Percentiles rank a stretch among this genome's conserved stretches.
phyloP scores from a whole-genome alignment of 345 rosid species.

The Syzygium aqueum region DNA sequence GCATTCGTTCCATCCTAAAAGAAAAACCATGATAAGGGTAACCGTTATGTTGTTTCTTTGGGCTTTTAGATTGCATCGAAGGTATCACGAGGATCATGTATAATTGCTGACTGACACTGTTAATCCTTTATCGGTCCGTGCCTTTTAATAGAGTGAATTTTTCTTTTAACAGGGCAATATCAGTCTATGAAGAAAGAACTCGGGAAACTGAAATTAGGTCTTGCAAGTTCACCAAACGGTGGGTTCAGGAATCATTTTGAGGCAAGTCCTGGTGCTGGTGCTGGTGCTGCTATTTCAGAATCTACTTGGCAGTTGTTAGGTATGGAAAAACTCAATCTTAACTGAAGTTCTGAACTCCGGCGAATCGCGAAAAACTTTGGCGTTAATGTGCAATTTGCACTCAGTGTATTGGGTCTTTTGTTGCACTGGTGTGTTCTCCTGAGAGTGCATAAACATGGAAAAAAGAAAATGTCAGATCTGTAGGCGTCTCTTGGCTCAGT shows the following conservation, averaged over 20 bases:
- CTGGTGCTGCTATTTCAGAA: conserved; percentile 13
- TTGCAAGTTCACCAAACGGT: conserved; percentile 17
- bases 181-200: conserved; percentile 57
- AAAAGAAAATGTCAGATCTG: not conserved
- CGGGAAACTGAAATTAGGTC: conserved; percentile 34
- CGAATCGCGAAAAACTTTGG: not conserved
- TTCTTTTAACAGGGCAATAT: conserved; percentile 32
- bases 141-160: not conserved
- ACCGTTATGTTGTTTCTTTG: not conserved
- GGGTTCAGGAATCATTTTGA: conserved; percentile 17
- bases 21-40: not conserved
- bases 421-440: not conserved
- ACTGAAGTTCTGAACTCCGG: conserved; percentile 7
- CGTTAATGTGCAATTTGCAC: not conserved
- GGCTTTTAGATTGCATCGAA: not conserved
- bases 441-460: not conserved
- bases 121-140: not conserved
- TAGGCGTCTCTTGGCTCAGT: not conserved
- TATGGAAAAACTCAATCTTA: conserved; percentile 41
- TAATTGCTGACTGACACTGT: not conserved
- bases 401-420: not conserved
- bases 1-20: not conserved
- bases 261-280: conserved; percentile 16
- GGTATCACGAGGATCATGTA: not conserved
- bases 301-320: conserved; percentile 46